Percentiles rank a stretch among this genome's conserved stretches.
phyloP scores from a whole-genome alignment of 2,329 filamentous ascomycete species.

The Pseudocercospora eumusae region DNA sequence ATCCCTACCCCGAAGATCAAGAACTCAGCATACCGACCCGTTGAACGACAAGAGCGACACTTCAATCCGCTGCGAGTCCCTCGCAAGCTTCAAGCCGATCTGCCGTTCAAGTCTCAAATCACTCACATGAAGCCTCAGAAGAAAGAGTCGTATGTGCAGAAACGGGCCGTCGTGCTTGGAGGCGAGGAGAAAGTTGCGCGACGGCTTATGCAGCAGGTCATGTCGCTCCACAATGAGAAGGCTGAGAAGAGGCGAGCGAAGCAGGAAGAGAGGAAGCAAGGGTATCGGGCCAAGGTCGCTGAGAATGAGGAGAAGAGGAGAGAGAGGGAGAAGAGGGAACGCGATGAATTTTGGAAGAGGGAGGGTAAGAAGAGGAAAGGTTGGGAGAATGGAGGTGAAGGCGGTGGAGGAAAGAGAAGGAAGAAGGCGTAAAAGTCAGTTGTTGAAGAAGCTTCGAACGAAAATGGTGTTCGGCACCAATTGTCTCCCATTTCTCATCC shows the following conservation, averaged over 20 bases:
- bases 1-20: slow-evolving; percentile 76
- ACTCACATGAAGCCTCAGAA: slow-evolving; percentile 76
- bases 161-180: slow-evolving; percentile 83
- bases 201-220: slow-evolving; percentile 88
- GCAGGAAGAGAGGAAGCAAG: slow-evolving; percentile 82
- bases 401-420: slow-evolving; percentile 40
- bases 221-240: slow-evolving; percentile 87
- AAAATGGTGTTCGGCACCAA: not conserved
- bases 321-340: slow-evolving; percentile 85
- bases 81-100: slow-evolving; percentile 73
- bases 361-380: slow-evolving; percentile 80
- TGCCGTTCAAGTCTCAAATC: slow-evolving; percentile 93
- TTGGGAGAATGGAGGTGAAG: slow-evolving; percentile 54
- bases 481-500: not conserved
- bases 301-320: slow-evolving; percentile 82
- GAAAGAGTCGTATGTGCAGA: slow-evolving; percentile 86
- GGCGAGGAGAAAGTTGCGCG: slow-evolving; percentile 84
- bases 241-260: slow-evolving; percentile 77
- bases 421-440: slow-evolving; percentile 28
- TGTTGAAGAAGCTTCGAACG: not conserved
- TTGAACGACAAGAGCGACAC: slow-evolving; percentile 54
- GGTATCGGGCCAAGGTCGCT: slow-evolving; percentile 79
- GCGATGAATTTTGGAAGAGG: slow-evolving; percentile 86
- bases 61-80: slow-evolving; percentile 71
- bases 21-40: slow-evolving; percentile 78